Evolutionary conservation across 83 land plant genomes (phyloP).

Genomic region (Diphasiastrum complanatum): DNA sequence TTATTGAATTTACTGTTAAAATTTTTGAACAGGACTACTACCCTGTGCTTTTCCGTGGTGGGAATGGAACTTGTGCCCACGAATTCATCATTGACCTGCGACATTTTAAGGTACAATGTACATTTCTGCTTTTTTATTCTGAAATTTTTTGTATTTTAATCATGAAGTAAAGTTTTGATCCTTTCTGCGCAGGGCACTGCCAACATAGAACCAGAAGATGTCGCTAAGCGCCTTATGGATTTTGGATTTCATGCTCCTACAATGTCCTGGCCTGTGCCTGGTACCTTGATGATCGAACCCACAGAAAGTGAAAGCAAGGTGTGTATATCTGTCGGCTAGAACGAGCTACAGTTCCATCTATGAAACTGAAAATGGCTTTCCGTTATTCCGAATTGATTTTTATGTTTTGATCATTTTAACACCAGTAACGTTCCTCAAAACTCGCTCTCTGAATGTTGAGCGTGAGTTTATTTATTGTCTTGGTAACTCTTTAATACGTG

Average conservation of each 20-base stretch:
- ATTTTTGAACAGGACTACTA: slow-evolving; percentile 58
- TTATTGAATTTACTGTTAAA: background rate
- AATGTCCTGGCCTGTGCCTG: slow-evolving; percentile 99
- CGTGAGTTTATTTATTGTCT: slow-evolving; percentile 1
- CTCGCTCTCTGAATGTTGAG: no score
- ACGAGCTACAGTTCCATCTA: no score
- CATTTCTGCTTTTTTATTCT: background rate
- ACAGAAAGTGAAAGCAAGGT: slow-evolving; percentile 99
- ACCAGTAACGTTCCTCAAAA: no score
- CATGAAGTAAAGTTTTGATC: background rate
- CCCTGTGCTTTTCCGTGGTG: slow-evolving; percentile 94
- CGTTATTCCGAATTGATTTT: no score
- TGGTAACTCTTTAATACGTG: slow-evolving; percentile 9
- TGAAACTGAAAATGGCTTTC: no score
- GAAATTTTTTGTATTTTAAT: background rate
- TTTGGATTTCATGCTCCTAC: slow-evolving; percentile 99
- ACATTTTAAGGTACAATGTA: slow-evolving; percentile 68
- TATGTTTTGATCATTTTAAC: no score
- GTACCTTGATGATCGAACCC: slow-evolving; percentile 99
- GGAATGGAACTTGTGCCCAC: slow-evolving; percentile 96
- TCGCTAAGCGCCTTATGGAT: slow-evolving; percentile 98
- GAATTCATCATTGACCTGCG: slow-evolving; percentile 93
- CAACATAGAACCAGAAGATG: slow-evolving; percentile 96
- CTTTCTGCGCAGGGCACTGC: slow-evolving; percentile 61
- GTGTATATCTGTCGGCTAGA: no score